Evolutionary conservation across 495 filamentous ascomycete genomes (phyloP), one percentile per base, ranked within the genome.

Genomic region (Talaromyces thailandensis): DNA sequence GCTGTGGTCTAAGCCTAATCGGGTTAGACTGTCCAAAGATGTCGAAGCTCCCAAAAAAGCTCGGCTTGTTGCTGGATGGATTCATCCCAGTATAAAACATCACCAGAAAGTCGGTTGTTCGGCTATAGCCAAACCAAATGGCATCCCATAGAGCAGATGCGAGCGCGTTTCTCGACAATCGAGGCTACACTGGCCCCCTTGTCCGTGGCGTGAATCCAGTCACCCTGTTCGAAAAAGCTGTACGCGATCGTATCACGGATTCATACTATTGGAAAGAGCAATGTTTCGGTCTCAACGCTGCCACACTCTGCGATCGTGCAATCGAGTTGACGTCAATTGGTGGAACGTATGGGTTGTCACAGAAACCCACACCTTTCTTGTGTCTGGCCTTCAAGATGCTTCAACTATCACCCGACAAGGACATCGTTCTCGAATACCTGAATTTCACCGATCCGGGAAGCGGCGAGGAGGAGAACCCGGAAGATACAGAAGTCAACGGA

Each of bases 201-300:
- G 80, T 91, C 60, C 87, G 86, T 73, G 90, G 91, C 43, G 84
- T 93, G 65, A 96, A 96, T 76, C 92, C 92, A 0, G 87, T 89
- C 6, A 89, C 88, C 6, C 90, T 97, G 40, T 86, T 97, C 79
- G 92, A 97, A 68, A 94, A 93, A 71, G 86, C 91, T 14, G 90
- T 96, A 62, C 88, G 92, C 63, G 93, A 98, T 71, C 92, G 94
- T 68, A 97, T 98, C 73, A 85, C 90, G 61, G 90, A 96, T 64
- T 88, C 85, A 65, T 94, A 95, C 76, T 98, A 96, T 79, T 98
- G 91, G 89, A 96, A 97, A 75, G 95, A 98, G 72, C 93, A 96
- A 73, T 95, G 93, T 71, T 98, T 97, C 77, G 94, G 88, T 24
- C 78, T 98, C 64, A 98, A 98, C 76, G 91, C 92, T 60, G 90